Percentiles rank a stretch among this genome's conserved stretches.
Conservation (phyloP, 2,329 filamentous ascomycete species). For the Didymella pomorum region DNA sequence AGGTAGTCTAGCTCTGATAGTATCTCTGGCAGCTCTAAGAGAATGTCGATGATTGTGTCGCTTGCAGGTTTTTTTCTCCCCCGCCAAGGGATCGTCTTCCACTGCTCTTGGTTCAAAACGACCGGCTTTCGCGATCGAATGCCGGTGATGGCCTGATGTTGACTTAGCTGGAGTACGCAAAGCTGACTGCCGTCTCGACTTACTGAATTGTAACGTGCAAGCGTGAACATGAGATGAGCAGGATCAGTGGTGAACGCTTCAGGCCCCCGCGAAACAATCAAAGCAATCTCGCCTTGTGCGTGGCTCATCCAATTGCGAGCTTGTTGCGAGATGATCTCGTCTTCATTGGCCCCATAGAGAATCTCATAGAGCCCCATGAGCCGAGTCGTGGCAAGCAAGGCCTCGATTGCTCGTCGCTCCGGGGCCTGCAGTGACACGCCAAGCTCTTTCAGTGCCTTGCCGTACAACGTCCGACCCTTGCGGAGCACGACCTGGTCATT, state of each 20-base stretch:
- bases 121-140: conserved; percentile 49
- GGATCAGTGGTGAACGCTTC: conserved; percentile 25
- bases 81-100: conserved; percentile 50
- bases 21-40: conserved; percentile 43
- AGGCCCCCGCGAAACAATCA: conserved; percentile 34
- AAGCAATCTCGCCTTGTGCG: conserved; percentile 36
- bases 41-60: conserved; percentile 47
- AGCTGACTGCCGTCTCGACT: neutral
- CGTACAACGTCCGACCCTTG: conserved; percentile 38
- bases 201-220: conserved; percentile 28
- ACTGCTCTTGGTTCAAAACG: conserved; percentile 41
- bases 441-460: conserved; percentile 36
- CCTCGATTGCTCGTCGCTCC: conserved; percentile 27
- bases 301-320: conserved; percentile 42
- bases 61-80: conserved; percentile 42
- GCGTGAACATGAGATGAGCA: conserved; percentile 35
- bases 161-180: neutral
- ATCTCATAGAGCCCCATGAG: conserved; percentile 28
- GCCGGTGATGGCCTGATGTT: conserved; percentile 29
- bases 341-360: conserved; percentile 37
- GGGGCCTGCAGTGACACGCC: conserved; percentile 30
- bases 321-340: conserved; percentile 24
- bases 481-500: conserved; percentile 27
- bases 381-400: conserved; percentile 37
- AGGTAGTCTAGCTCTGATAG: conserved; percentile 41